These are phyloP conservation scores for Tricladium varicosporioides DNA, from an alignment of 2,329 filamentous ascomycete genomes.

Conservation along the genomic window DNA sequence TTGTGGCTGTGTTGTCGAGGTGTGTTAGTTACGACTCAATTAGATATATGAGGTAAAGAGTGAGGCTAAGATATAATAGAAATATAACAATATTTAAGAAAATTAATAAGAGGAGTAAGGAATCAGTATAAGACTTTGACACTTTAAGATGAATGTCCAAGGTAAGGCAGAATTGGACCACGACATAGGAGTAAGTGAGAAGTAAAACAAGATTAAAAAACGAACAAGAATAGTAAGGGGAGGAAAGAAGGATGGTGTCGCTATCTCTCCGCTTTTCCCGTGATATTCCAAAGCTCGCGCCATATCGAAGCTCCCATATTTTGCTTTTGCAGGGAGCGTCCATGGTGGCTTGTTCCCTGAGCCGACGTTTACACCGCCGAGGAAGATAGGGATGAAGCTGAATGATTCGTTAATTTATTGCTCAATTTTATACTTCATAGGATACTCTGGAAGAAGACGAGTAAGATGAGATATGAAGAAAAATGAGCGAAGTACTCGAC, in stretches of 20 bases:
- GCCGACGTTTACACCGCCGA: slow-evolving; percentile 62
- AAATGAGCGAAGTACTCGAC: slow-evolving; percentile 51
- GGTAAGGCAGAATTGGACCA: too few species aligned
- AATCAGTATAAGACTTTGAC: too few species aligned
- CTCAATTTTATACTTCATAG: neutral
- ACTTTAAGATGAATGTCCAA: too few species aligned
- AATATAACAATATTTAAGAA: slow-evolving; percentile 18
- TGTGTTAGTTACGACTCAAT: slow-evolving; percentile 10
- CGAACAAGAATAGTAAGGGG: slow-evolving; percentile 50
- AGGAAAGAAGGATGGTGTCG: slow-evolving; percentile 49
- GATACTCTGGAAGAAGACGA: neutral
- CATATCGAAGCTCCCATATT: slow-evolving; percentile 51
- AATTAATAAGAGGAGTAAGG: slow-evolving; percentile 32
- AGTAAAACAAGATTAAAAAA: neutral
- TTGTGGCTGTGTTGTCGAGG: slow-evolving; percentile 51
- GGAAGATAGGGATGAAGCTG: slow-evolving; percentile 70
- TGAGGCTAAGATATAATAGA: slow-evolving; percentile 35
- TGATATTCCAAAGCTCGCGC: slow-evolving; percentile 51
- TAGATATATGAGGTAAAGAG: slow-evolving; percentile 11
- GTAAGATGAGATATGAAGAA: neutral
- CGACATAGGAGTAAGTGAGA: too few species aligned
- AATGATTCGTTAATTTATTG: neutral
- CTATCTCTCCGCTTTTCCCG: slow-evolving; percentile 38
- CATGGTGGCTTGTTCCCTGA: slow-evolving; percentile 74
- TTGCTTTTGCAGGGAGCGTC: slow-evolving; percentile 65